Evolutionary conservation across 495 filamentous ascomycete species (phyloP).

Genomic region (Podospora sp.): DNA sequence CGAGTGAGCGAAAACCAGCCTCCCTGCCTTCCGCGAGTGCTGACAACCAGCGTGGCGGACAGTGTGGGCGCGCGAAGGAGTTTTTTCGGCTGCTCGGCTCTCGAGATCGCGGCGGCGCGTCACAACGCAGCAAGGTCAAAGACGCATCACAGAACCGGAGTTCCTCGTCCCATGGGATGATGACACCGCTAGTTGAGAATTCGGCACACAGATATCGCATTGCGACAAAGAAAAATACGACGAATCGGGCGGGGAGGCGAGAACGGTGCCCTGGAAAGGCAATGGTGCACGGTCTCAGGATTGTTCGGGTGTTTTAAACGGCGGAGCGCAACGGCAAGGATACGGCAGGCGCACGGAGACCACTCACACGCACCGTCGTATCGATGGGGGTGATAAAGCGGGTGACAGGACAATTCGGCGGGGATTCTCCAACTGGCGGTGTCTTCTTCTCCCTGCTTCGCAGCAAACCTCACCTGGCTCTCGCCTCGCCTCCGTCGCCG

Average conservation of each 20-base stretch:
- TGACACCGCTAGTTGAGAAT: not conserved
- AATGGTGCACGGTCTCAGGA: constrained; percentile 7
- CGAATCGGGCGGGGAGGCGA: not conserved
- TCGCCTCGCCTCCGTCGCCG: not conserved
- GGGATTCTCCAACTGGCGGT: constrained; percentile 16
- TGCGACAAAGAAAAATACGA: not conserved
- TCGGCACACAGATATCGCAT: not conserved
- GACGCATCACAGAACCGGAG: not conserved
- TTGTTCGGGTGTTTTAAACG: constrained; percentile 14
- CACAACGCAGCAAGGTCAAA: not conserved
- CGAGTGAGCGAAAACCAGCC: constrained; percentile 6
- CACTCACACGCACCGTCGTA: constrained; percentile 9
- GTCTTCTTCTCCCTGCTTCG: constrained; percentile 13
- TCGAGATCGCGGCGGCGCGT: not conserved
- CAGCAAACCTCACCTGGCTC: not conserved
- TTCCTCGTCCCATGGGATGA: not conserved
- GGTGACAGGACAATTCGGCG: constrained; percentile 11
- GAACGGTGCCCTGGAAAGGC: not conserved
- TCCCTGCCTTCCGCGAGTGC: not conserved
- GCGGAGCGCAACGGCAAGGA: constrained; percentile 4
- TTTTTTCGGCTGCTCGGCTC: constrained; percentile 1
- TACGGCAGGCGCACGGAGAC: constrained; percentile 8
- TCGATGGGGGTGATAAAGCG: constrained; percentile 10
- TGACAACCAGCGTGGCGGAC: not conserved
- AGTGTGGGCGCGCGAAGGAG: not conserved